phyloP scores from a whole-genome alignment of 2,329 filamentous ascomycete species.

The Aspergillus jensenii region DNA sequence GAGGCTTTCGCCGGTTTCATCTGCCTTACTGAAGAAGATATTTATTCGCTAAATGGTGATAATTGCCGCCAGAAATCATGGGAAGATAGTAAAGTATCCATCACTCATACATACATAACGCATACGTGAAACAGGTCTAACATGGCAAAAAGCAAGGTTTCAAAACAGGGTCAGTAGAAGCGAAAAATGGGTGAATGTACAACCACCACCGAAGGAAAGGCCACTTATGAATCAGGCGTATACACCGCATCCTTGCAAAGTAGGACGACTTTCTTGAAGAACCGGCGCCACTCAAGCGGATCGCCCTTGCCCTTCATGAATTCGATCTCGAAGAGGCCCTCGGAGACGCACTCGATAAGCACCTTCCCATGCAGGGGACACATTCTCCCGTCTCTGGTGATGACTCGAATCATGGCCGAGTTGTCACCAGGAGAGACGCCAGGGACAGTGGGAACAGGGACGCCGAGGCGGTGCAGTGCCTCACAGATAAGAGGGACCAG shows the following conservation, averaged over 20 bases:
- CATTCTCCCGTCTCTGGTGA: slow-evolving; percentile 60
- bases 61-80: too few species aligned
- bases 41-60: too few species aligned
- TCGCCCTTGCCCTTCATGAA: slow-evolving; percentile 96
- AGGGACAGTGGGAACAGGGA: slow-evolving; percentile 62
- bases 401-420: slow-evolving; percentile 68
- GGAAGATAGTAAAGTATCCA: not conserved
- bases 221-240: slow-evolving; percentile 48
- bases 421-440: slow-evolving; percentile 49
- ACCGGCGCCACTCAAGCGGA: slow-evolving; percentile 90
- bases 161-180: not conserved
- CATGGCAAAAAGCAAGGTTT: not conserved
- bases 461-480: slow-evolving; percentile 79
- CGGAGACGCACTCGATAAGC: slow-evolving; percentile 45
- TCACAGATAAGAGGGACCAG: slow-evolving; percentile 78
- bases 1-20: too few species aligned
- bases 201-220: not conserved
- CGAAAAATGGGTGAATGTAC: too few species aligned
- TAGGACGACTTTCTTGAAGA: slow-evolving; percentile 94
- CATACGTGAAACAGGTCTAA: not conserved
- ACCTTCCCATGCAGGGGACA: slow-evolving; percentile 46
- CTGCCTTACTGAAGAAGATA: too few species aligned
- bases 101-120: not conserved
- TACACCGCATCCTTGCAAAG: slow-evolving; percentile 83
- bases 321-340: slow-evolving; percentile 74